Evolutionary conservation across 163 green algal species (phyloP), one percentile per base, ranked within the genome.

Genomic region (Chloroidium sp.): DNA sequence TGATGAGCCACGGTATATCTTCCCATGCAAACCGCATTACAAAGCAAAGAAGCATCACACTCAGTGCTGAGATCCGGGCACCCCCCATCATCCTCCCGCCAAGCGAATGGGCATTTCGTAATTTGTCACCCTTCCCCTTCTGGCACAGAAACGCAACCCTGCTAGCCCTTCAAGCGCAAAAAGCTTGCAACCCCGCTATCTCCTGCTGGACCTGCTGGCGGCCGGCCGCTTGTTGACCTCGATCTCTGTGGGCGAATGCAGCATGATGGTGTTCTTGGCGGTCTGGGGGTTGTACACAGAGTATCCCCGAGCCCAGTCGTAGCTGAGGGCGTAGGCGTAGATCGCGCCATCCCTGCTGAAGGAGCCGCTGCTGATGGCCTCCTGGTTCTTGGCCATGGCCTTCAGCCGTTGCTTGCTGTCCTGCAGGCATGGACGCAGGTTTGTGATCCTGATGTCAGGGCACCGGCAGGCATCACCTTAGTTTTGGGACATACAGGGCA

Each of bases 321-420:
- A 99, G 77, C 85, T 92, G 69, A 93, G 89, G 2, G 91, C 92
- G 82, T 99, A 99, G 0, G 91, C 96, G 81, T 93, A 98, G 77
- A 99, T 95, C 59, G 80, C 91, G 78, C 95, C 95, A 77, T 97
- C 94, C 1, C 83, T 75, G 77, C 94, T 97, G 86, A 96, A 98
- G 61, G 84, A 75, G 78, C 87, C 86, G 80, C 87, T 93, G 1
- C 91, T 81, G 74, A 96, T 96, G n/a, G 92, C 86, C 75, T 78
- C 60, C 76, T 62, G 85, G 67, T 76, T 61, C 75, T 86, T 90
- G 2, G 74, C 68, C 85, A 94, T 91, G 59, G 91, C 92, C 85
- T 98, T 98, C 64, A 99, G 88, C 36, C 96, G 89, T 89, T 98
- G 96, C 90, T 99, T 99, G 80, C 69, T 90, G 87, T 99, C 96